phyloP scores from a whole-genome alignment of 1,139 yeast genomes.

The Pichia sp. region DNA sequence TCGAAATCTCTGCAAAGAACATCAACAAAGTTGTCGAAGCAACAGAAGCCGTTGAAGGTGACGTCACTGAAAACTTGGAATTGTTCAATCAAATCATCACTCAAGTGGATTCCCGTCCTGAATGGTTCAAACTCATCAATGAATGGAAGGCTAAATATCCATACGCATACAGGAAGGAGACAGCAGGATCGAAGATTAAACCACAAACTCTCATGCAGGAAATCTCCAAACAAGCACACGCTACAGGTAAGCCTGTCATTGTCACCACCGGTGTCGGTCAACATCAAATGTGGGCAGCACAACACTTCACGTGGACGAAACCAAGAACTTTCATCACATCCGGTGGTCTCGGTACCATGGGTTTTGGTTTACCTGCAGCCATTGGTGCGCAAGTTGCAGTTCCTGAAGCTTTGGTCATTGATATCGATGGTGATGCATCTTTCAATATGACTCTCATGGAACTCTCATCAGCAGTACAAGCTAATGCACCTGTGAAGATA shows the following conservation, averaged over 20 bases:
- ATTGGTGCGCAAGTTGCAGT: conserved; percentile 97
- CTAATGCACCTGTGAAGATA: conserved; percentile 81
- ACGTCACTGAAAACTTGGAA: conserved; percentile 72
- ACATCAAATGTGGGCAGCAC: conserved; percentile 99
- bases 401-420: conserved; percentile 92
- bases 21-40: conserved; percentile 97
- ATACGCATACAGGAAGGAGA: conserved; percentile 67
- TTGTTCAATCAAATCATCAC: conserved; percentile 65
- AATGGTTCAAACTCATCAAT: conserved; percentile 69
- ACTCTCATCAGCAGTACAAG: conserved; percentile 91
- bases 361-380: conserved; percentile 94
- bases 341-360: conserved; percentile 99
- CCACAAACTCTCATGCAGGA: conserved; percentile 88
- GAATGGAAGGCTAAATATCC: conserved; percentile 88
- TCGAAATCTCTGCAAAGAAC: conserved; percentile 93
- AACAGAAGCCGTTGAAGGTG: conserved; percentile 96
- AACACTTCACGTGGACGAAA: conserved; percentile 85
- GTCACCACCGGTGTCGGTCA: conserved; percentile 99
- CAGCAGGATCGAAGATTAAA: conserved; percentile 75
- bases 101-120: conserved; percentile 54
- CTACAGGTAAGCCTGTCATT: conserved; percentile 66
- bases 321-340: conserved; percentile 94
- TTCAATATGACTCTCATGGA: conserved; percentile 96
- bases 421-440: conserved; percentile 97
- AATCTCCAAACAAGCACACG: conserved; percentile 63